phyloP scores from a whole-genome alignment of 1,284 basidiomycete species.

The Leccinum huronense region DNA sequence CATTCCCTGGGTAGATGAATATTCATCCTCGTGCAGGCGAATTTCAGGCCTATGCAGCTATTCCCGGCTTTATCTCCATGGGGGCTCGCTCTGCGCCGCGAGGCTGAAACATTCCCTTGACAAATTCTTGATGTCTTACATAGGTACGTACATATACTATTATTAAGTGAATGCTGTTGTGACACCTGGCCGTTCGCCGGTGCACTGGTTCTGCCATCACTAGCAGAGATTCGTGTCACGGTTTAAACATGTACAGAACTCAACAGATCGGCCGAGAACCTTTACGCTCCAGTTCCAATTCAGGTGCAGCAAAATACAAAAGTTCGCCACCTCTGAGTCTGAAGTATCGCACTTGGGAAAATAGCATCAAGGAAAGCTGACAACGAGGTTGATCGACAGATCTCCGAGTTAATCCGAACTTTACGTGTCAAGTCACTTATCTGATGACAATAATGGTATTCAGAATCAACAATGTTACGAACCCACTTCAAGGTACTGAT shows the following conservation, averaged over 20 bases:
- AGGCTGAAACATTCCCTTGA: conserved; percentile 18
- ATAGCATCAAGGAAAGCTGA: not conserved
- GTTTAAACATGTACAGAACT: not conserved
- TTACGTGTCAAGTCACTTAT: not conserved
- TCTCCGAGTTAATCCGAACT: not conserved
- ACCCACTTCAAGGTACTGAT: not conserved
- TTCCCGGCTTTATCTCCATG: not conserved
- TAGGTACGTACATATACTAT: not conserved
- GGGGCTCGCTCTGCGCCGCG: conserved; percentile 1
- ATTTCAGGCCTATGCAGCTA: not conserved
- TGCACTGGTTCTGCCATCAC: not conserved
- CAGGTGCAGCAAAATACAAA: not conserved
- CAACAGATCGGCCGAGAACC: not conserved
- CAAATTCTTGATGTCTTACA: not conserved
- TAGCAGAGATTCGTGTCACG: not conserved
- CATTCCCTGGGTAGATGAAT: conserved; percentile 35
- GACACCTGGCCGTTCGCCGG: not conserved
- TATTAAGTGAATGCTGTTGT: not conserved
- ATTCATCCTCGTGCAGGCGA: conserved; percentile 15
- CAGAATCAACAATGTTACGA: not conserved
- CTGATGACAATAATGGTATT: not conserved
- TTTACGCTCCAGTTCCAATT: not conserved
- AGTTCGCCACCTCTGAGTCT: not conserved
- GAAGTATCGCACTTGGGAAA: not conserved
- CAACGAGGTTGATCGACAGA: not conserved